phyloP scores from a whole-genome alignment of 1,284 basidiomycete species.

The Vanrija pseudolonga region DNA sequence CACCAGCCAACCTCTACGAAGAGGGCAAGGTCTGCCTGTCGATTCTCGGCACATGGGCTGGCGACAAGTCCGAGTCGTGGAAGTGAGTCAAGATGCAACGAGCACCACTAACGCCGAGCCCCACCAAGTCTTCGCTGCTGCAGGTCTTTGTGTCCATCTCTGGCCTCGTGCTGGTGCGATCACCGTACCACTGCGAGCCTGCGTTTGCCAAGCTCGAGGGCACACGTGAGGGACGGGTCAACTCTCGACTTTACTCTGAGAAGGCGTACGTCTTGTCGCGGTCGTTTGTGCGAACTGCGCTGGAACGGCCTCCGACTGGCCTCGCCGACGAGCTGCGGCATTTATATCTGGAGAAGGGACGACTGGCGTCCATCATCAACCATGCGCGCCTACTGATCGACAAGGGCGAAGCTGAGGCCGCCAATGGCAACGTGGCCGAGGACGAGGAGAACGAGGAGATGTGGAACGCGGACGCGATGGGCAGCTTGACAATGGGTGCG shows the following conservation, averaged over 20 bases:
- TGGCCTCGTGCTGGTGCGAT: constrained; percentile 83
- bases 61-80: constrained; percentile 81
- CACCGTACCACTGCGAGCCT: constrained; percentile 92
- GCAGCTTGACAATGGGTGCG: constrained; percentile 71
- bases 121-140: constrained; percentile 69
- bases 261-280: constrained; percentile 88
- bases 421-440: constrained; percentile 25
- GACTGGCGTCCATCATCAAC: constrained; percentile 64
- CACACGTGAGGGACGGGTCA: constrained; percentile 81
- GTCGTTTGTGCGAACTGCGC: constrained; percentile 77
- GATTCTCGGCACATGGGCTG: constrained; percentile 86
- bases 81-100: constrained; percentile 31
- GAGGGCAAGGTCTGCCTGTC: constrained; percentile 93
- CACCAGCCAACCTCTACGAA: constrained; percentile 77
- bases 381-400: constrained; percentile 64
- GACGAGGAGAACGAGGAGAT: constrained; percentile 50
- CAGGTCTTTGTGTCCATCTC: constrained; percentile 93
- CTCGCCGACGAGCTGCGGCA: constrained; percentile 69
- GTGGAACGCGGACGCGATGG: constrained; percentile 59
- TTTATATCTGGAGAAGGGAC: constrained; percentile 66
- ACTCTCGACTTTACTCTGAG: constrained; percentile 57
- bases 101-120: constrained; percentile 31
- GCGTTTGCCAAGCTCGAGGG: constrained; percentile 82
- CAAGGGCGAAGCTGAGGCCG: constrained; percentile 46
- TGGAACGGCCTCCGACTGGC: constrained; percentile 69